Base-by-base conservation (phyloP, 1,139 yeast species). In the Candida freyschussii region DNA sequence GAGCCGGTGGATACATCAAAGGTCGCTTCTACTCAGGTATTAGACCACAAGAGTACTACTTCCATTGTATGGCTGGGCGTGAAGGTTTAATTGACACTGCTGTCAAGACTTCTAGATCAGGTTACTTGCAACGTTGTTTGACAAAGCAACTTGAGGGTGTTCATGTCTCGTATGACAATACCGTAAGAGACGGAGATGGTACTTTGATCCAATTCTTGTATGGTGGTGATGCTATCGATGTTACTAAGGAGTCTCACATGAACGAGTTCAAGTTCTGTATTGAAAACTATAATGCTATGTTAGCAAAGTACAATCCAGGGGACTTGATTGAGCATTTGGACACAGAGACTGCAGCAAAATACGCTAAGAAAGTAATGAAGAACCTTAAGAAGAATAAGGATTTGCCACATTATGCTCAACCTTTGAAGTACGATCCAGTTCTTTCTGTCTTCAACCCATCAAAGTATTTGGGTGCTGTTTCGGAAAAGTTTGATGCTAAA, bases 51-150 rank as follows among this genome's bases (percentile, higher is more conserved):
- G 99, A 93, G 60, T 93, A 93, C 62, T 93, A 89, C 57, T 93
- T 93, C 91, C 99, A 93, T 68, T 91, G 98, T 72, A 93, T 93
- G 99, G 99, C 99, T 39, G 99, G 99, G 62, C 82, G 99, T 70
- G 99, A 93, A 72, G 99, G 99, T 65, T 75, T 93, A 57, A 93
- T 93, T 66, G 99, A 93, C 72, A 93, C 99, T 39, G 98, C 99
- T 35, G 98, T 93, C 47, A 93, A 93, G 65, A 93, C 99, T 8
- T 86, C 97, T 17, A 82, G 96, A 67, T 89, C 98, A 36, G 99
- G 99, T 58, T 93, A 93, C 65, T 74, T 93, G 60, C 99, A 93
- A 67, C 82, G 99, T 68, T 93, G 98, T 75, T 74, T 93, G 65
- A 91, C 96, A 43, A 93, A 93, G 63, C 98, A 91, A 65, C 72